phyloP scores from a whole-genome alignment of 345 rosid genomes.

The Citrus sp. region DNA sequence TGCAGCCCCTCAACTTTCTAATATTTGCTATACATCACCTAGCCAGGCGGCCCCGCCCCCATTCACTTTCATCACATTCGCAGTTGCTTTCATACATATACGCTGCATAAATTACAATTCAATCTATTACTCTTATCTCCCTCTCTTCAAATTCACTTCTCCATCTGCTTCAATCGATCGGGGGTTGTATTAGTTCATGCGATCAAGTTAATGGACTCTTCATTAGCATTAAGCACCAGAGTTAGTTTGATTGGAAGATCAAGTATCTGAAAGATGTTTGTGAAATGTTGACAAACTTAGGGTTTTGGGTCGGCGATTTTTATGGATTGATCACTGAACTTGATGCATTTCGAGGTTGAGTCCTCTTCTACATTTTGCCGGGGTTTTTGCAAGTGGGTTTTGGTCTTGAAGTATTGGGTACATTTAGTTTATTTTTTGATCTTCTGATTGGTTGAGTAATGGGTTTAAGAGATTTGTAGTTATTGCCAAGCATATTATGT shows the following conservation, averaged over 20 bases:
- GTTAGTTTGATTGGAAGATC: neutral
- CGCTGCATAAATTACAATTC: neutral
- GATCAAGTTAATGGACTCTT: neutral
- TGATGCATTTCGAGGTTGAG: constrained; percentile 17
- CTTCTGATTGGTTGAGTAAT: constrained; percentile 8
- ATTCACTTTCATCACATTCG: neutral
- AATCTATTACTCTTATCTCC: neutral
- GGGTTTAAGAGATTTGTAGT: constrained; percentile 19
- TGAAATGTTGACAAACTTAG: constrained; percentile 19
- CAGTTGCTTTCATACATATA: neutral
- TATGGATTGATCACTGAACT: constrained; percentile 12
- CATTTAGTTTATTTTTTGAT: constrained; percentile 5
- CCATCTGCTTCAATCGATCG: neutral
- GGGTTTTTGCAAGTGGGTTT: constrained; percentile 2
- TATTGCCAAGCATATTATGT: constrained; percentile 15
- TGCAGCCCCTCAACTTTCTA: neutral
- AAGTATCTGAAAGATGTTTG: constrained; percentile 20
- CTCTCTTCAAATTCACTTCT: neutral
- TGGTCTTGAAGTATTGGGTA: constrained; percentile 19
- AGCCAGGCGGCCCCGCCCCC: neutral
- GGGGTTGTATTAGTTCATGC: neutral
- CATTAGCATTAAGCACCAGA: neutral
- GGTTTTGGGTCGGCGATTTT: constrained; percentile 15
- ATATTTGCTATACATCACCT: neutral
- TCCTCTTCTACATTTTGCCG: constrained; percentile 1